Base-by-base conservation (phyloP, 208 protist genomes). In the Acanthamoeba polyphaga region DNA sequence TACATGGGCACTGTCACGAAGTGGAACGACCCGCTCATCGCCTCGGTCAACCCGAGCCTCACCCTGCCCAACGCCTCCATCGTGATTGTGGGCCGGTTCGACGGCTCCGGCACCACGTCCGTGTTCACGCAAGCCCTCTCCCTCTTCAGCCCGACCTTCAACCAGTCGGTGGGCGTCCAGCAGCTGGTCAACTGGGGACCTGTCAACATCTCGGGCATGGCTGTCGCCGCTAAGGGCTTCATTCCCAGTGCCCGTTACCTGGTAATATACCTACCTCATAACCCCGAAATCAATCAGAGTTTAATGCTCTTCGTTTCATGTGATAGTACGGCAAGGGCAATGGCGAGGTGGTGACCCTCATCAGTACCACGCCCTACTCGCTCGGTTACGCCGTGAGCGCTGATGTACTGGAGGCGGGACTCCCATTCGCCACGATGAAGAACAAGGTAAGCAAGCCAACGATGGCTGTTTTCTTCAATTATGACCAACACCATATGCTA, bases 101-200 rank as follows among this genome's bases (percentile, higher is more conserved):
- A 92, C 38, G 53, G 60, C 0, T 92, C 87, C 12, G 87, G 87
- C 27, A 92, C 87, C 15, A 92, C 87, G 24, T 53, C 55, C 1
- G 64, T 92, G 4, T 92, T 92, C 64, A 92, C 87, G 22, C 34
- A 74, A 3, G 87, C 87, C 12, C 87, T 92, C 24, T 88, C 51
- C 9, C 24, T 66, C 4, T 88, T 88, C 53, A 88, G 80, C 32
- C 32, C 80, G 7, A 10, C 51, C 8, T 88, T 88, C 80, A 88
- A 88, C 53, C 17, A 88, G 80, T 88, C 80, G 29, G 80, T 88
- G 27, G 80, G 80, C 22, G 27, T 4, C 51, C 22, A 27, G 7
- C 53, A 58, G 46, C n/a, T 64, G n/a, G 80, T 88, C 24, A 88
- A 88, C 80, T 88, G 80, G 80, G 80, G 80, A 8, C 17, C 78